phyloP scores from a whole-genome alignment of 1,139 yeast genomes.

The Taphrina wiesneri region DNA sequence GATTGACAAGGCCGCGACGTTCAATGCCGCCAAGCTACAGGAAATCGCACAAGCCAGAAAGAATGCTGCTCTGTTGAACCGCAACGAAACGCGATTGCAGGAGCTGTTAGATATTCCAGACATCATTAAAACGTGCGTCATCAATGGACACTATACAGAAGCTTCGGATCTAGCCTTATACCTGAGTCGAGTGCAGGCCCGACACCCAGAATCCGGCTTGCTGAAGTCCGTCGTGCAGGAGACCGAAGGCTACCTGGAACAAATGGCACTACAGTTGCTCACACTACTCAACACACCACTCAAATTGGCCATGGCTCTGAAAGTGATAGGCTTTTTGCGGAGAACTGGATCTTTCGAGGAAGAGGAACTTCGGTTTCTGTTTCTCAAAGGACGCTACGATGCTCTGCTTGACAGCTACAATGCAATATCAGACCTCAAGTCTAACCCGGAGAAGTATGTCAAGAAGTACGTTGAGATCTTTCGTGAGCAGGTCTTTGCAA shows the following conservation, averaged over 20 bases:
- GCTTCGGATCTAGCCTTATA: conserved; percentile 77
- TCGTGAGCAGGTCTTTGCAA: conserved; percentile 76
- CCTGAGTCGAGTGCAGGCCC: conserved; percentile 62
- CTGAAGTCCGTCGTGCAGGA: conserved; percentile 54
- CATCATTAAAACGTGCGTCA: conserved; percentile 75
- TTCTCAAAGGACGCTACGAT: conserved; percentile 46
- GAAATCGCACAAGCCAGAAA: conserved; percentile 27
- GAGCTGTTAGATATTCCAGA: conserved; percentile 84
- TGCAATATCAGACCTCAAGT: conserved; percentile 56
- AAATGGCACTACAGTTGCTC: conserved; percentile 58
- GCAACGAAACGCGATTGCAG: conserved; percentile 68
- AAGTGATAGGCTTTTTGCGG: conserved; percentile 72
- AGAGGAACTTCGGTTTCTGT: conserved; percentile 45
- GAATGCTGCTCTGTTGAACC: conserved; percentile 52
- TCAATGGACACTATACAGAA: conserved; percentile 84
- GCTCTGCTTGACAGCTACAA: conserved; percentile 52
- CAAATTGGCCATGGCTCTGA: conserved; percentile 73
- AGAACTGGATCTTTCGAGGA: conserved; percentile 48
- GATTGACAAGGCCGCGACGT: conserved; percentile 25
- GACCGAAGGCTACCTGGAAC: conserved; percentile 47
- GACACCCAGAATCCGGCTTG: conserved; percentile 65
- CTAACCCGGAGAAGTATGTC: conserved; percentile 61
- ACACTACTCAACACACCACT: conserved; percentile 70
- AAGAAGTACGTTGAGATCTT: conserved; percentile 79
- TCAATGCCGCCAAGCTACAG: conserved; percentile 18